Evolutionary conservation across 345 rosid species (phyloP).

Genomic region (Salix dunnii): DNA sequence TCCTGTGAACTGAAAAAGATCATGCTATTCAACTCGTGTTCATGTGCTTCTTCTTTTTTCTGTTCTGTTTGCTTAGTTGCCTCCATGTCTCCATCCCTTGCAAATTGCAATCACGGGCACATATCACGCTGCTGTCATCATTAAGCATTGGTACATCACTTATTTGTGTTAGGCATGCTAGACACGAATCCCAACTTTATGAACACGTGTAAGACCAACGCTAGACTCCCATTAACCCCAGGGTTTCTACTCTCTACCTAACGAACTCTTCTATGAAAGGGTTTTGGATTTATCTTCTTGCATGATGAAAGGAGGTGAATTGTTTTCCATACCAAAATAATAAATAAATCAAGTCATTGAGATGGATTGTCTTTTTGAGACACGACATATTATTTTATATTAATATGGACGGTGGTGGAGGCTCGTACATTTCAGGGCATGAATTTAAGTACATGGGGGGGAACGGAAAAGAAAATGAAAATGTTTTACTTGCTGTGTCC

Average conservation of each 20-base stretch:
- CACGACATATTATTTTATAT: background rate
- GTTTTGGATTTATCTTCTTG: background rate
- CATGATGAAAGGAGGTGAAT: background rate
- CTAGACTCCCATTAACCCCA: background rate
- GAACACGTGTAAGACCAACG: background rate
- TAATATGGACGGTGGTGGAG: background rate
- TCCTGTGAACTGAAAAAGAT: background rate
- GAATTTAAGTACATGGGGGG: background rate
- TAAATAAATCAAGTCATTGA: background rate
- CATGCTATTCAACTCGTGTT: background rate
- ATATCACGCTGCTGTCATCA: background rate
- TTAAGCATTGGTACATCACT: background rate
- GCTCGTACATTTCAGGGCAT: background rate
- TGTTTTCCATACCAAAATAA: background rate
- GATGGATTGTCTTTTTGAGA: background rate
- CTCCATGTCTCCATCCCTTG: background rate
- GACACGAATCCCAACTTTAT: slow-evolving; percentile 1
- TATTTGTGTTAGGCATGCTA: background rate
- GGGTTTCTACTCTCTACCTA: background rate
- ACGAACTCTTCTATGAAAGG: background rate
- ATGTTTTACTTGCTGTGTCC: background rate
- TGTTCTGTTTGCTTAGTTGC: background rate
- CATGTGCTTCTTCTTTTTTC: no score
- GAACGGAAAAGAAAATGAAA: background rate
- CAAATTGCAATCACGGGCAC: background rate